Evolutionary conservation across 805 yeast species (phyloP).

Genomic region (Suhomyces xylopsoci): DNA sequence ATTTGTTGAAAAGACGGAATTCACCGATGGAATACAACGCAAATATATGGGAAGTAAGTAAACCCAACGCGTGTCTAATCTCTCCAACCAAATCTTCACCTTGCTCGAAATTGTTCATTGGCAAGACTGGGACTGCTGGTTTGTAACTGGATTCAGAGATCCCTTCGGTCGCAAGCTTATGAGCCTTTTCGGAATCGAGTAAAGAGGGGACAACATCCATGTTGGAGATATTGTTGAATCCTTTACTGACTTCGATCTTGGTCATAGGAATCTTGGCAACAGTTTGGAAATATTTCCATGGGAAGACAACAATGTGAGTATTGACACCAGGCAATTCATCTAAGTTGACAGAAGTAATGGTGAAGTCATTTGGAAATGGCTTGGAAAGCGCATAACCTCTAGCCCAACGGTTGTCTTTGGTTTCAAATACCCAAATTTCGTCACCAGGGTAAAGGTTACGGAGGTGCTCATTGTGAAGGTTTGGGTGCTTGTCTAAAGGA

Average conservation of each 20-base stretch:
- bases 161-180: slow-evolving; percentile 11
- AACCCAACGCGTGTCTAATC: slow-evolving; percentile 53
- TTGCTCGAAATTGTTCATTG: slow-evolving; percentile 45
- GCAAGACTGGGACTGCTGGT: slow-evolving; percentile 48
- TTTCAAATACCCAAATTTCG: slow-evolving; percentile 71
- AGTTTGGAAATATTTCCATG: slow-evolving; percentile 51
- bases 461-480: slow-evolving; percentile 36
- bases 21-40: slow-evolving; percentile 71
- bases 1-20: slow-evolving; percentile 56
- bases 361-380: slow-evolving; percentile 69
- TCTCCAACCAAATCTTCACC: slow-evolving; percentile 49
- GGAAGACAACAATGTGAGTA: slow-evolving; percentile 56
- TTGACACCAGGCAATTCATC: slow-evolving; percentile 61
- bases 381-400: slow-evolving; percentile 70
- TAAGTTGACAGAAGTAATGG: slow-evolving; percentile 55
- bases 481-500: slow-evolving; percentile 41
- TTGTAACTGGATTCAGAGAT: background rate
- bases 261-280: slow-evolving; percentile 42
- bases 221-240: slow-evolving; percentile 24
- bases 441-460: slow-evolving; percentile 71
- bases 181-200: slow-evolving; percentile 28
- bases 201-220: slow-evolving; percentile 31
- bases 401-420: slow-evolving; percentile 63
- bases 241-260: slow-evolving; percentile 23
- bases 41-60: slow-evolving; percentile 61